Percentiles rank a stretch among this genome's conserved stretches.
These are phyloP conservation scores for Dipodascopsis uninucleata DNA, from an alignment of 805 yeast species.

Conservation along the genomic window DNA sequence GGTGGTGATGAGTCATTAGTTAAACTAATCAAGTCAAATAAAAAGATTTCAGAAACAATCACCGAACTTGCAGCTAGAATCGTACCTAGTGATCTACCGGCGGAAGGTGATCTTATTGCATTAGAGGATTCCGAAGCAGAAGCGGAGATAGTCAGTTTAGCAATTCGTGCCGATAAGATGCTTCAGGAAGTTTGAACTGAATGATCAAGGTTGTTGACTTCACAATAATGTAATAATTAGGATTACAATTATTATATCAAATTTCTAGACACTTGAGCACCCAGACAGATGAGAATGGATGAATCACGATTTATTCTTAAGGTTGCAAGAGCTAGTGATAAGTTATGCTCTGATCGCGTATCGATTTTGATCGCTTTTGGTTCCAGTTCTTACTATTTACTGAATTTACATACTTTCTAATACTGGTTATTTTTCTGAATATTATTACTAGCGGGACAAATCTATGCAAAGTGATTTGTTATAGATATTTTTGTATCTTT, in stretches of 20 bases:
- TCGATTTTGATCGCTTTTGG: too few species aligned
- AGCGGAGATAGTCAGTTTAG: constrained; percentile 23
- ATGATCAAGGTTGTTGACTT: not conserved
- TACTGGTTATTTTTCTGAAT: not conserved
- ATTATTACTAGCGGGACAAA: not conserved
- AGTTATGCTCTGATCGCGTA: not conserved
- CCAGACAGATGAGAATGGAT: not conserved
- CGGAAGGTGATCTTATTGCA: constrained; percentile 20
- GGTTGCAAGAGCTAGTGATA: too few species aligned
- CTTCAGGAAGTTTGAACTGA: constrained; percentile 7
- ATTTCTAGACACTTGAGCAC: not conserved
- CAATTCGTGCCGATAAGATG: constrained; percentile 18
- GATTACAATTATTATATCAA: not conserved
- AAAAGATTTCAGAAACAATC: constrained; percentile 36
- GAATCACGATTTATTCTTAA: not conserved
- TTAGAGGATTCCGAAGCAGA: constrained; percentile 26
- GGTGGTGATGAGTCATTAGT: constrained; percentile 64
- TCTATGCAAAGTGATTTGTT: not conserved
- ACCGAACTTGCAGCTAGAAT: constrained; percentile 36
- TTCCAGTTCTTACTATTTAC: too few species aligned
- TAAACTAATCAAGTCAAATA: constrained; percentile 34
- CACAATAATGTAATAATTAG: not conserved
- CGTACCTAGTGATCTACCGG: constrained; percentile 21
- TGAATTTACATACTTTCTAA: not conserved
- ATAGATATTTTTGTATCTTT: not conserved